Base-by-base conservation (phyloP, 805 yeast species). In the Candida argentea region DNA sequence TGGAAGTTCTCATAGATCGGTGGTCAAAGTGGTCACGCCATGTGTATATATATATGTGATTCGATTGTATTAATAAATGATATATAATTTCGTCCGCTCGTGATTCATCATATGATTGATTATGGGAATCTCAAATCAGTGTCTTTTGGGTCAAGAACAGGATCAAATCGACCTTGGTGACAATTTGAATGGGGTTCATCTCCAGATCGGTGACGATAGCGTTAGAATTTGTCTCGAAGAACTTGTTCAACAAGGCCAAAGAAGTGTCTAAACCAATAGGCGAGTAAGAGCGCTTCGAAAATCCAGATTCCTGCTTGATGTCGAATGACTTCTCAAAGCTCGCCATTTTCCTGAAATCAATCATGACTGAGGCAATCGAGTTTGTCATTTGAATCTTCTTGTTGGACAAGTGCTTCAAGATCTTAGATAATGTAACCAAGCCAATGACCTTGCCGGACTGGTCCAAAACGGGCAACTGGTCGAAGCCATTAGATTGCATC, bases 1-100 rank as follows among this genome's bases (percentile, higher is more conserved):
- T 91, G 98, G 98, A 91, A 91, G 57, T 91, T 91, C 51, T 82
- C 94, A 18, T 87, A 52, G 26, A 19, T 11, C 10, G 5, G 23
- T 17, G 17, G 23, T 20, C 10, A 7, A 18, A 8, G 20, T 18
- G 7, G 7, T 18, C 20, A 18, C 20, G 20, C 20, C 7, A 10
- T 8, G 7, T 18, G 20, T 18, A 10, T 18, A 18, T 18, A 8
- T n/a, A n/a, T n/a, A n/a, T n/a, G n/a, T n/a, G n/a, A n/a, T n/a
- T n/a, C 11, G 16, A 24, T 28, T 21, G 13, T 28, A 18, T 17
- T 25, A 18, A 12, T 11, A 16, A 11, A 7, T 13, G 9, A 18
- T 18, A 26, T 11, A 10, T 17, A 25, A 8, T 23, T 8, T 6
- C 5, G 7, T 23, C 10, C 15, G 15, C 15, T n/a, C 9, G 16